Conservation (phyloP, 352 stramenopile genomes). For the Globisporangium barbulae region DNA sequence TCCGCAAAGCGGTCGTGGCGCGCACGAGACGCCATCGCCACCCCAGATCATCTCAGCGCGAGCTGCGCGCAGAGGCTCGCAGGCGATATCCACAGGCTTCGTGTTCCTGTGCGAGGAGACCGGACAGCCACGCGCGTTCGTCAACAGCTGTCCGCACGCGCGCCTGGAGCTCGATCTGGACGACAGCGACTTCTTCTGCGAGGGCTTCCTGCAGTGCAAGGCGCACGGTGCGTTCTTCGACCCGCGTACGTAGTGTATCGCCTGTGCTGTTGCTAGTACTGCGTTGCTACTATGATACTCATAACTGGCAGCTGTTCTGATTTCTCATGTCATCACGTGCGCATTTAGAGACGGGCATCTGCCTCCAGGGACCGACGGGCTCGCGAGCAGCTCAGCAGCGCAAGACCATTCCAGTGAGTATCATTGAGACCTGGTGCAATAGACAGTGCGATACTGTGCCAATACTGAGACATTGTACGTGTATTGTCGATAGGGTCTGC, state of each 20-base stretch:
- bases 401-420: constrained; percentile 34
- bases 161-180: constrained; percentile 73
- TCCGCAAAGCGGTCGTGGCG: neutral
- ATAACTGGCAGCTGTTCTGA: too few species aligned
- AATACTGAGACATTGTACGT: neutral
- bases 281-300: too few species aligned
- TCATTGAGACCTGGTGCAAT: neutral
- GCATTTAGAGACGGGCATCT: constrained; percentile 49
- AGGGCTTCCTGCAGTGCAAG: constrained; percentile 82
- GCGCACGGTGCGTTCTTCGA: constrained; percentile 81
- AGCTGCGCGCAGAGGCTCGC: constrained; percentile 14
- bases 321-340: neutral
- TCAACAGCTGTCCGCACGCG: constrained; percentile 70
- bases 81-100: constrained; percentile 48
- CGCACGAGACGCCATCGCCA: neutral
- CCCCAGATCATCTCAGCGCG: neutral
- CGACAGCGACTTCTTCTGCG: constrained; percentile 78
- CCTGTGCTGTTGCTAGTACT: neutral
- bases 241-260: constrained; percentile 28
- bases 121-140: constrained; percentile 44
- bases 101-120: constrained; percentile 55
- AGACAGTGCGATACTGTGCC: neutral
- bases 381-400: constrained; percentile 19
- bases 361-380: constrained; percentile 48
- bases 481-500: constrained; percentile 25